Evolutionary conservation across 2,329 filamentous ascomycete genomes (phyloP).

Genomic region (Colletotrichum sp.): DNA sequence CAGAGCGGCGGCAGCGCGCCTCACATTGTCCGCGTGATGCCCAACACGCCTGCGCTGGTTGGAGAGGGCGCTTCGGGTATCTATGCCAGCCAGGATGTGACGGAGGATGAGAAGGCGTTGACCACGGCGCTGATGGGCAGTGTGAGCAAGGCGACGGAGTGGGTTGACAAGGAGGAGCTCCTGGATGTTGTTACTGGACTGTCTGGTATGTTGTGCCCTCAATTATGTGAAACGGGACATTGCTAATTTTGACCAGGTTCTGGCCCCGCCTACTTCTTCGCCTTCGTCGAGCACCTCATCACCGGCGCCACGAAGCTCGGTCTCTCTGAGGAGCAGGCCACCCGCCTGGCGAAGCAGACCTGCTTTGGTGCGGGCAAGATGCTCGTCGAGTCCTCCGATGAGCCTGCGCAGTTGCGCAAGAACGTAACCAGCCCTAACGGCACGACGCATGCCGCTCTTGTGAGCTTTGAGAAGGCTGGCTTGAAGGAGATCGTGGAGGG

Average conservation of each 20-base stretch:
- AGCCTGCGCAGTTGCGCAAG: slow-evolving; percentile 50
- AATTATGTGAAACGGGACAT: neutral
- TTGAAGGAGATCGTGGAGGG: slow-evolving; percentile 48
- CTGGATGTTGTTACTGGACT: slow-evolving; percentile 56
- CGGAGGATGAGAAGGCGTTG: slow-evolving; percentile 44
- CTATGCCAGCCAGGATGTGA: slow-evolving; percentile 48
- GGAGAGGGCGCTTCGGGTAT: slow-evolving; percentile 55
- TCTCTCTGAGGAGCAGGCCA: slow-evolving; percentile 52
- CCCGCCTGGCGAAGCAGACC: slow-evolving; percentile 53
- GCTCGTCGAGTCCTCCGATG: slow-evolving; percentile 51
- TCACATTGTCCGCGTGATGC: slow-evolving; percentile 57
- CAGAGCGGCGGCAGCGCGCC: slow-evolving; percentile 40
- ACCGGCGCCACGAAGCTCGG: slow-evolving; percentile 48
- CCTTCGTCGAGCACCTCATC: slow-evolving; percentile 56
- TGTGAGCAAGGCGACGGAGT: slow-evolving; percentile 53
- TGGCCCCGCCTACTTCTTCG: slow-evolving; percentile 59
- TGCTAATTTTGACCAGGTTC: slow-evolving; percentile 38
- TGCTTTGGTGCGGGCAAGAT: slow-evolving; percentile 57
- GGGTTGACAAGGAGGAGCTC: slow-evolving; percentile 54
- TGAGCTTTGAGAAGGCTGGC: slow-evolving; percentile 50
- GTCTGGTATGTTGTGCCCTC: slow-evolving; percentile 40
- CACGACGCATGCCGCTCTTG: slow-evolving; percentile 53
- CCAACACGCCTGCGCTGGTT: slow-evolving; percentile 56
- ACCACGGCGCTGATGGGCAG: slow-evolving; percentile 46
- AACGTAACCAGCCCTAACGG: slow-evolving; percentile 60